phyloP scores from a whole-genome alignment of 257 asterid species.

The Henckelia pumila region DNA sequence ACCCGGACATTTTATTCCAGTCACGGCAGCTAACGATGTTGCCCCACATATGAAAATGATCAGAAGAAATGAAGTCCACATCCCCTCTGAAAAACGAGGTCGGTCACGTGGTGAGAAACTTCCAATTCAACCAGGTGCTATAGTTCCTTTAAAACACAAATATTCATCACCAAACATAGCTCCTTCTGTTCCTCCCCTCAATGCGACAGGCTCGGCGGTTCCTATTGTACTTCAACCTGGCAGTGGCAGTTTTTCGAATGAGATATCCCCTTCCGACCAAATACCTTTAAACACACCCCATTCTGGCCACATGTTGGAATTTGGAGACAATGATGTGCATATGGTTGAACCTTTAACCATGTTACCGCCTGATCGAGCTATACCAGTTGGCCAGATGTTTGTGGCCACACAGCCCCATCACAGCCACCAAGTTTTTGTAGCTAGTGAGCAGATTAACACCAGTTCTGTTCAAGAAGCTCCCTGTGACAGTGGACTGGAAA shows the following conservation, averaged over 20 bases:
- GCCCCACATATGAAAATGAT: constrained; percentile 83
- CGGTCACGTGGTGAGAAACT: constrained; percentile 30
- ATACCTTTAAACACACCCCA: constrained; percentile 28
- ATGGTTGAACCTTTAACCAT: constrained; percentile 66
- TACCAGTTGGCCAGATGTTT: constrained; percentile 46
- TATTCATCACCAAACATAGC: constrained; percentile 29
- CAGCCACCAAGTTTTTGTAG: constrained; percentile 36
- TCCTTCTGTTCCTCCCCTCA: constrained; percentile 47
- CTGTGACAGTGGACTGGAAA: constrained; percentile 29
- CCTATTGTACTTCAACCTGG: constrained; percentile 64
- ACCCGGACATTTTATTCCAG: constrained; percentile 73
- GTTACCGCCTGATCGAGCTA: constrained; percentile 58
- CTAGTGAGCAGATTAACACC: constrained; percentile 28
- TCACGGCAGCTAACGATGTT: constrained; percentile 73
- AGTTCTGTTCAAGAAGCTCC: constrained; percentile 26
- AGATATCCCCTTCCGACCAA: constrained; percentile 27
- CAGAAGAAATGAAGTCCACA: constrained; percentile 43
- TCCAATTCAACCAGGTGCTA: constrained; percentile 25
- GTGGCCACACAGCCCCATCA: constrained; percentile 32
- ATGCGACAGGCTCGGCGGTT: constrained; percentile 52
- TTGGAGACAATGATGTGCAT: constrained; percentile 57
- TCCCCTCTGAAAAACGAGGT: constrained; percentile 39
- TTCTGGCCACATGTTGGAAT: constrained; percentile 29
- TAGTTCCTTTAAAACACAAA: constrained; percentile 42
- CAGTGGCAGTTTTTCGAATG: constrained; percentile 34